Evolutionary conservation across 2,329 filamentous ascomycete genomes (phyloP).

Genomic region (Ophioceras dolichostomum): DNA sequence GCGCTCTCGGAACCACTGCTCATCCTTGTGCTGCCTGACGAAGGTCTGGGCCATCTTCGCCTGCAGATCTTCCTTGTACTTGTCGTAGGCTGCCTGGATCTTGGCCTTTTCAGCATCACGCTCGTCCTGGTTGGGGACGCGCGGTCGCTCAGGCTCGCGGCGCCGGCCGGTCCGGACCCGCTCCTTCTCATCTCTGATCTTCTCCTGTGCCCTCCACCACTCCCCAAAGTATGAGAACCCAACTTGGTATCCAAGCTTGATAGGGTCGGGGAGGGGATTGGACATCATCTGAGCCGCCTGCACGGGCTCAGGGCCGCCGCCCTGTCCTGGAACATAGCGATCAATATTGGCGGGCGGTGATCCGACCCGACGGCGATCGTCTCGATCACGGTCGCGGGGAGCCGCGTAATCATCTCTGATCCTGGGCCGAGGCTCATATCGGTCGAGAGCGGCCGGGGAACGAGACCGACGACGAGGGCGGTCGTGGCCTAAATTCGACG

Average conservation of each 20-base stretch:
- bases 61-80: slow-evolving; percentile 57
- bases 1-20: slow-evolving; percentile 96
- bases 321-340: slow-evolving; percentile 70
- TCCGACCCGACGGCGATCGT: slow-evolving; percentile 50
- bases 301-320: slow-evolving; percentile 31
- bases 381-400: slow-evolving; percentile 31
- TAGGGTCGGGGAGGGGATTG: slow-evolving; percentile 62
- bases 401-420: slow-evolving; percentile 54
- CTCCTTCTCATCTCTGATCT: slow-evolving; percentile 72
- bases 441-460: slow-evolving; percentile 59
- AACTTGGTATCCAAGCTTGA: slow-evolving; percentile 65
- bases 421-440: slow-evolving; percentile 61
- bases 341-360: slow-evolving; percentile 64
- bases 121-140: slow-evolving; percentile 56
- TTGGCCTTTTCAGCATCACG: slow-evolving; percentile 67
- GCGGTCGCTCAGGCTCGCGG: slow-evolving; percentile 49
- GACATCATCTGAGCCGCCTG: no score
- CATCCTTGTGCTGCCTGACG: slow-evolving; percentile 81
- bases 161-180: slow-evolving; percentile 56
- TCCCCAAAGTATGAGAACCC: slow-evolving; percentile 79
- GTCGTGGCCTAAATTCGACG: slow-evolving; percentile 43
- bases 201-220: slow-evolving; percentile 76
- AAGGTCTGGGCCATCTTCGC: slow-evolving; percentile 78
- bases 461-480: slow-evolving; percentile 51
- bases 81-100: slow-evolving; percentile 59